These are phyloP conservation scores for Fusarium sp. DNA, from an alignment of 2,329 filamentous ascomycete species.

Conservation along the genomic window DNA sequence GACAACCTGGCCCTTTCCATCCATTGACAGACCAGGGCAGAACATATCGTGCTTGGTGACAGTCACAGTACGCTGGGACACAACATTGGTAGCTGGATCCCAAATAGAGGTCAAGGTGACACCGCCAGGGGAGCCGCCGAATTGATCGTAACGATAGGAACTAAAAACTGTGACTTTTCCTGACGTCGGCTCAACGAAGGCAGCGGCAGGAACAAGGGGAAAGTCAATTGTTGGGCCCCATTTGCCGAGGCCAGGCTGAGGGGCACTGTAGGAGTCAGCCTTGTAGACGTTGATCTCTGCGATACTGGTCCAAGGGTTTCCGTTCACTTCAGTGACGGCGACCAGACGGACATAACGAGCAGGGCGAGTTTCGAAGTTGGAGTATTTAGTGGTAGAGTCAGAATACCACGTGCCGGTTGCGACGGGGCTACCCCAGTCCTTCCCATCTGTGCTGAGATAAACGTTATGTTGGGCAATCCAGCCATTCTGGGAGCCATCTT, in stretches of 20 bases:
- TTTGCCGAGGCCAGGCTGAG: conserved; percentile 4
- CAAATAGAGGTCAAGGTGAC: conserved; percentile 24
- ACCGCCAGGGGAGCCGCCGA: conserved; percentile 7
- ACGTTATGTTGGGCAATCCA: conserved; percentile 25
- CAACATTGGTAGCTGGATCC: conserved; percentile 5
- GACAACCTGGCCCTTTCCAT: conserved; percentile 61
- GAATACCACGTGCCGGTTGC: conserved; percentile 32
- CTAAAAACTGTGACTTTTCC: conserved; percentile 34
- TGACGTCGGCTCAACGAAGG: conserved; percentile 24
- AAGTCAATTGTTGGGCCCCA: conserved; percentile 37
- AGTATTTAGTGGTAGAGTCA: conserved; percentile 23
- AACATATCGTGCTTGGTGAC: conserved; percentile 67
- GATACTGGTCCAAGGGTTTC: conserved; percentile 31
- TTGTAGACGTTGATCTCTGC: conserved; percentile 35
- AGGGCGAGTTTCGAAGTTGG: conserved; percentile 32
- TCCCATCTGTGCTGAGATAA: conserved; percentile 26
- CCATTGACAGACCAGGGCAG: conserved; percentile 66
- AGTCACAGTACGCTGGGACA: conserved; percentile 41
- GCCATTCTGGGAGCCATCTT: conserved; percentile 4
- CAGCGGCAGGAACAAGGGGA: conserved; percentile 35
- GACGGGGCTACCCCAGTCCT: conserved; percentile 23
- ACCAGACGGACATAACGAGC: conserved; percentile 32
- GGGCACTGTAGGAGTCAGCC: conserved; percentile 9
- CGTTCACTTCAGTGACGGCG: conserved; percentile 8
- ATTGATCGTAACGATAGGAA: conserved; percentile 12